Percentiles rank a stretch among this genome's conserved stretches.
These are phyloP conservation scores for Magnolia kwangsiensis DNA, from an alignment of 164 flowering plant species.

Conservation along the genomic window DNA sequence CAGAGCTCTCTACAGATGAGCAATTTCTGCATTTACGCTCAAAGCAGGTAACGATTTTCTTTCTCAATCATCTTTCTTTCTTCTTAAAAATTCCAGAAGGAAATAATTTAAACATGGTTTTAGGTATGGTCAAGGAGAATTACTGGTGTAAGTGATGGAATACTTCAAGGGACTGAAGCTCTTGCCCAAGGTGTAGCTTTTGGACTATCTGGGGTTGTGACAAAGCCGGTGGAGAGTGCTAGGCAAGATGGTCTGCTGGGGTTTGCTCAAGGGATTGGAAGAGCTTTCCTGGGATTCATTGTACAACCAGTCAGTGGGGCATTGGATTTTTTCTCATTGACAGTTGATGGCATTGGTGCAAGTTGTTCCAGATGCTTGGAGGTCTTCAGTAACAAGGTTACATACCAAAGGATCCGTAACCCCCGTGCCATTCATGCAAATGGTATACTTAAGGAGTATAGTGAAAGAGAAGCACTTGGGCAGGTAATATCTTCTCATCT, in stretches of 20 bases:
- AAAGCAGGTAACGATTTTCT: slow-evolving; percentile 58
- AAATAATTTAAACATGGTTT: slow-evolving; percentile 4
- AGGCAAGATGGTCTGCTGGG: slow-evolving; percentile 86
- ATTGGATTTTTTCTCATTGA: slow-evolving; percentile 87
- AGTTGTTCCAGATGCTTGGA: slow-evolving; percentile 88
- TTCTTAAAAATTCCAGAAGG: not conserved
- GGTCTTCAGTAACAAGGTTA: slow-evolving; percentile 49
- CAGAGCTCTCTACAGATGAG: slow-evolving; percentile 98
- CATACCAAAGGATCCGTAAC: slow-evolving; percentile 64
- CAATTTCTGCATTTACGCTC: slow-evolving; percentile 88
- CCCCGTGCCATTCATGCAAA: slow-evolving; percentile 78
- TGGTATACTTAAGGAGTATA: slow-evolving; percentile 68
- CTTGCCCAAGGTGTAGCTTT: slow-evolving; percentile 97
- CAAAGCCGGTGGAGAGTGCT: slow-evolving; percentile 91
- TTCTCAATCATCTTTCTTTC: not conserved
- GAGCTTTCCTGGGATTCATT: slow-evolving; percentile 75
- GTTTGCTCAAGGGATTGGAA: slow-evolving; percentile 91
- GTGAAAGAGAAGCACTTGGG: slow-evolving; percentile 85
- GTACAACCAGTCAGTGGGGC: slow-evolving; percentile 98
- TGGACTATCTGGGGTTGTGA: slow-evolving; percentile 95
- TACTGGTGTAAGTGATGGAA: slow-evolving; percentile 90
- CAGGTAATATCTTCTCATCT: slow-evolving; percentile 51
- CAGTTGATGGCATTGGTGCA: slow-evolving; percentile 97
- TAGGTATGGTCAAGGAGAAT: slow-evolving; percentile 91
- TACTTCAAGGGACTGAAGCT: slow-evolving; percentile 96